Percentiles rank a stretch among this genome's conserved stretches.
phyloP scores from a whole-genome alignment of 129 eudicot genomes.

The Chrysanthemum lavandulifolium region DNA sequence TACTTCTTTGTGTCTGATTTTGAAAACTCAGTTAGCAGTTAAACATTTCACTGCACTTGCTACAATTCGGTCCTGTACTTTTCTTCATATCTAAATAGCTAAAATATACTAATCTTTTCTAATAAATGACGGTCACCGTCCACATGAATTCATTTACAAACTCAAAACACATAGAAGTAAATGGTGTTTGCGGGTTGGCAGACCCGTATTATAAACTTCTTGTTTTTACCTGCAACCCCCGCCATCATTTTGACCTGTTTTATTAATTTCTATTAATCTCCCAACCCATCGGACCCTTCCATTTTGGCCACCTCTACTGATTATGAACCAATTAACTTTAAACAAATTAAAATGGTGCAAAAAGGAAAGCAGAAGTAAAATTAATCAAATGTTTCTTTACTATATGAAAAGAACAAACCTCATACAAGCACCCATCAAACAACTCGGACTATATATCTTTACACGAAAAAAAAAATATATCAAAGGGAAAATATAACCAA shows the following conservation, averaged over 20 bases:
- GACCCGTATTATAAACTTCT: too few relatives aligned
- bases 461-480: conserved; percentile 19
- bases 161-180: too few relatives aligned
- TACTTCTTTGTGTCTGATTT: not conserved
- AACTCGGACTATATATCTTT: conserved; percentile 44
- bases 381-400: conserved; percentile 37
- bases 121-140: too few relatives aligned
- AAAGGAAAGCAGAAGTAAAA: not conserved
- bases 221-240: conserved; percentile 5
- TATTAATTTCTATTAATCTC: too few relatives aligned
- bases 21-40: not conserved
- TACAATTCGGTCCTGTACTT: too few relatives aligned
- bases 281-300: too few relatives aligned
- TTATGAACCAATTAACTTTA: not conserved
- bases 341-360: not conserved
- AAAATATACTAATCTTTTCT: too few relatives aligned
- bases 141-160: too few relatives aligned
- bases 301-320: not conserved
- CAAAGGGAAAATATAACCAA: conserved; percentile 26
- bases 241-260: too few relatives aligned
- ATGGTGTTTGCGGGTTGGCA: too few relatives aligned
- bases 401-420: conserved; percentile 36
- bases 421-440: conserved; percentile 46
- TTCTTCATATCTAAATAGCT: too few relatives aligned
- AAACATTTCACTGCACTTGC: too few relatives aligned